A percentile compares a stretch with the other conserved stretches of the same genome.
Evolutionary conservation across 148 eudicot genomes (phyloP).

Genomic region (Rhododendron mucronatum): DNA sequence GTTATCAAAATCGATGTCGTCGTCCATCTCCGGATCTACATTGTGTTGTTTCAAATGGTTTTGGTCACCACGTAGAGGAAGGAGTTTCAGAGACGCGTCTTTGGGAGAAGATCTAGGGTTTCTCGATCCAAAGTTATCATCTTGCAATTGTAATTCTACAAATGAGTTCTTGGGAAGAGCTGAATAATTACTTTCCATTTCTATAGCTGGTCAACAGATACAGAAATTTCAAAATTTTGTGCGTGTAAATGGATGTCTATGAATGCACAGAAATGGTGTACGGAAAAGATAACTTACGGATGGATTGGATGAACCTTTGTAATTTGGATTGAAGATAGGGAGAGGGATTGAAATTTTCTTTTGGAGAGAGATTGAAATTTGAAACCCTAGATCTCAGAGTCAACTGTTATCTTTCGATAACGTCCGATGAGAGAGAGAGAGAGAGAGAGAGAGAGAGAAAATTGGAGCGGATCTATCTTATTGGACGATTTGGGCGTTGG

Average conservation of each 20-base stretch:
- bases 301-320: not conserved
- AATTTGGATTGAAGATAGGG: not conserved
- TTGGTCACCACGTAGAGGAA: conserved; percentile 23
- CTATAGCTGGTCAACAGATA: not conserved
- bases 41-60: conserved; percentile 20
- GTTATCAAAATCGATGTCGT: conserved; percentile 55
- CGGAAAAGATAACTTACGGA: not conserved
- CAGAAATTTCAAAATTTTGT: not conserved
- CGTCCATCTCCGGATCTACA: conserved; percentile 28
- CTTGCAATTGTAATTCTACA: conserved; percentile 35
- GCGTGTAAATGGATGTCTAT: not conserved
- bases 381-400: conserved; percentile 18
- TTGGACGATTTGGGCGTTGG: not conserved
- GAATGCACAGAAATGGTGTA: not conserved
- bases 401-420: not conserved
- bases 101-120: conserved; percentile 19
- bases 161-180: conserved; percentile 29
- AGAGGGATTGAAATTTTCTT: not conserved
- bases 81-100: conserved; percentile 18
- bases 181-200: conserved; percentile 45
- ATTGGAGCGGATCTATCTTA: not conserved
- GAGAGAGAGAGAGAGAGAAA: not conserved
- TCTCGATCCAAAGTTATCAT: conserved; percentile 15
- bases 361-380: not conserved
- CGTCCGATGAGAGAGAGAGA: not conserved